These are phyloP conservation scores for Fusarium robinianum DNA, from an alignment of 2,329 filamentous ascomycete species.

Conservation along the genomic window DNA sequence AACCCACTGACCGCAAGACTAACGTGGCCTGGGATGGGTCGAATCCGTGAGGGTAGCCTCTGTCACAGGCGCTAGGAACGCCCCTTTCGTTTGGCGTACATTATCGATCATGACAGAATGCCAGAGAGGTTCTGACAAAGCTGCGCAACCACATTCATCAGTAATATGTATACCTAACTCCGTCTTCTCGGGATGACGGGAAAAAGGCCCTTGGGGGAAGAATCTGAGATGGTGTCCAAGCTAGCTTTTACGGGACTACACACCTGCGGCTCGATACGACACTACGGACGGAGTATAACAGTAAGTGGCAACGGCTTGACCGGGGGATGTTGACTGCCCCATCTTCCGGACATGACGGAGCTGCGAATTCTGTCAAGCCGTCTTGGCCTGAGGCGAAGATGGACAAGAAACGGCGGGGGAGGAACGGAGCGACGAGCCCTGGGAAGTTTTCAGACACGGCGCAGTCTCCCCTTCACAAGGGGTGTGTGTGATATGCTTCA, in stretches of 20 bases:
- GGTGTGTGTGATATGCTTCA: constrained; percentile 22
- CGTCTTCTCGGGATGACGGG: no score
- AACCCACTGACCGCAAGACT: constrained; percentile 20
- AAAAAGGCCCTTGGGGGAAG: background rate
- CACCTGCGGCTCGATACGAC: no score
- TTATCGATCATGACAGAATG: constrained; percentile 10
- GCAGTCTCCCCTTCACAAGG: constrained; percentile 31
- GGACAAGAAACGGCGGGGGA: constrained; percentile 2
- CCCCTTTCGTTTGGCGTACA: constrained; percentile 20
- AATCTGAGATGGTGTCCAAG: no score
- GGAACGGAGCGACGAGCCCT: constrained; percentile 15
- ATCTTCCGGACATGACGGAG: background rate
- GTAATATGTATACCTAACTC: no score
- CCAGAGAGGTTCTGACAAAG: constrained; percentile 1
- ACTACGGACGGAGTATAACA: no score
- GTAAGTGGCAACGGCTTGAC: background rate
- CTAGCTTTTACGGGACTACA: no score
- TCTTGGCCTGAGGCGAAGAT: no score
- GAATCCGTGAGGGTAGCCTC: constrained; percentile 19
- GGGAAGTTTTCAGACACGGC: constrained; percentile 28
- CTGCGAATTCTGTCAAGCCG: background rate
- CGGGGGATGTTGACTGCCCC: background rate
- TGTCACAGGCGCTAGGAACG: constrained; percentile 20
- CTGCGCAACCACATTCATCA: no score
- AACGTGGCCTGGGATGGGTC: constrained; percentile 21